These are phyloP conservation scores for Paecilomyces variotii DNA, from an alignment of 2,329 filamentous ascomycete species.

Conservation along the genomic window DNA sequence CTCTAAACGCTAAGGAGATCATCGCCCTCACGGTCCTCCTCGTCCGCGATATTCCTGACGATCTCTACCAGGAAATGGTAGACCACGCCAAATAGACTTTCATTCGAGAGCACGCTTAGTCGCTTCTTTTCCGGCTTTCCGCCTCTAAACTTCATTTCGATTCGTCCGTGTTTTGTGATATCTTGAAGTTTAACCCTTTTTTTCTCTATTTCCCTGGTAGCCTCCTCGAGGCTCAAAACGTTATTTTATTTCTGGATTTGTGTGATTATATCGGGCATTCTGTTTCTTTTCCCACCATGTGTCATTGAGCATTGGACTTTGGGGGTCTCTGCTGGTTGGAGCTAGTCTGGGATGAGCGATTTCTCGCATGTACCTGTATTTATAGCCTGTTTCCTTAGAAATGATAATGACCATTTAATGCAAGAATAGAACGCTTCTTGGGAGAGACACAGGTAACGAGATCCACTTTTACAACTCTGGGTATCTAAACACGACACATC, in stretches of 20 bases:
- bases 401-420: neutral
- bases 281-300: neutral
- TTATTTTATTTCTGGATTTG: neutral
- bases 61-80: slow-evolving; percentile 85
- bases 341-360: neutral
- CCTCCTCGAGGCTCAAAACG: neutral
- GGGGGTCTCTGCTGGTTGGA: neutral
- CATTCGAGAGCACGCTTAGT: neutral
- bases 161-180: neutral
- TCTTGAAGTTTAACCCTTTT: neutral
- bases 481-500: neutral
- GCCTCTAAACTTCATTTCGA: neutral
- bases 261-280: neutral
- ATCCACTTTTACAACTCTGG: neutral
- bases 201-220: neutral
- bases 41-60: slow-evolving; percentile 80
- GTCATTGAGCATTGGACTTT: neutral
- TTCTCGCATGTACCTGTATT: neutral
- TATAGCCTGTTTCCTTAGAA: neutral
- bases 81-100: slow-evolving; percentile 57
- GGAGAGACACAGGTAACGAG: neutral
- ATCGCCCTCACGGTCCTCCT: slow-evolving; percentile 79
- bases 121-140: neutral
- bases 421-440: neutral
- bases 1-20: slow-evolving; percentile 73